Conservation (phyloP, 78 protist genomes). For the Salpingoeca rosetta region DNA sequence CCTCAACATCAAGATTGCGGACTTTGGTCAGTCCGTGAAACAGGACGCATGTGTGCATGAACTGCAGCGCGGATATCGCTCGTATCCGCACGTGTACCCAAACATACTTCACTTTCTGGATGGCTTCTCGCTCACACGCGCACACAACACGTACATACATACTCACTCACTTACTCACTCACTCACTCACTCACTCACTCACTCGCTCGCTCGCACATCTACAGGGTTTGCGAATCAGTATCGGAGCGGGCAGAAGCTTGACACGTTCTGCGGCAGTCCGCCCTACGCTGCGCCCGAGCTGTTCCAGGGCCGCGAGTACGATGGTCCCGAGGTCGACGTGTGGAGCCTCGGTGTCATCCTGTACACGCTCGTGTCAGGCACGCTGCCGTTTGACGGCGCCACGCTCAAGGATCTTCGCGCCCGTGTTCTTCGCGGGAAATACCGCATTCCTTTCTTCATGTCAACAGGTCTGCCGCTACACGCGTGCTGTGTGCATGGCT, state of each 20-base stretch:
- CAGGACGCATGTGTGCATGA: no score
- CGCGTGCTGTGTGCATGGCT: no score
- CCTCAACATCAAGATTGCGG: conserved; percentile 74
- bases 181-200: no score
- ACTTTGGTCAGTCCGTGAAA: conserved; percentile 61
- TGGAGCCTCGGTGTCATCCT: conserved; percentile 89
- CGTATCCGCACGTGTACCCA: no score
- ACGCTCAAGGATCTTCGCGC: conserved; percentile 81
- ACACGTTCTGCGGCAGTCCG: conserved; percentile 75
- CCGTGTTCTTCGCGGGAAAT: conserved; percentile 70
- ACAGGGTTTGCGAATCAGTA: conserved; percentile 53
- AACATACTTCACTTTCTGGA: no score
- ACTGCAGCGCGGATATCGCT: no score
- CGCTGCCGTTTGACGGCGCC: conserved; percentile 96
- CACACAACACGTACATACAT: no score
- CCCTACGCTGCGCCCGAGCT: conserved; percentile 72
- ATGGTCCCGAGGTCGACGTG: conserved; percentile 55
- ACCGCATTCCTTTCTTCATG: conserved; percentile 39
- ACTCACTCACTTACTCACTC: no score
- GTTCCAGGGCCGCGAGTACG: conserved; percentile 12
- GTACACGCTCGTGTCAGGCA: conserved; percentile 80
- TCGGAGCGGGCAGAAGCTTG: conserved; percentile 47
- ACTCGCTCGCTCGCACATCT: no score
- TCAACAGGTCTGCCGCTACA: conserved; percentile 11
- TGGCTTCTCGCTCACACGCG: no score